Percentiles rank a stretch among this genome's conserved stretches.
These are phyloP conservation scores for Cutaneotrichosporon sp. DNA, from an alignment of 1,284 basidiomycete genomes.

Conservation along the genomic window DNA sequence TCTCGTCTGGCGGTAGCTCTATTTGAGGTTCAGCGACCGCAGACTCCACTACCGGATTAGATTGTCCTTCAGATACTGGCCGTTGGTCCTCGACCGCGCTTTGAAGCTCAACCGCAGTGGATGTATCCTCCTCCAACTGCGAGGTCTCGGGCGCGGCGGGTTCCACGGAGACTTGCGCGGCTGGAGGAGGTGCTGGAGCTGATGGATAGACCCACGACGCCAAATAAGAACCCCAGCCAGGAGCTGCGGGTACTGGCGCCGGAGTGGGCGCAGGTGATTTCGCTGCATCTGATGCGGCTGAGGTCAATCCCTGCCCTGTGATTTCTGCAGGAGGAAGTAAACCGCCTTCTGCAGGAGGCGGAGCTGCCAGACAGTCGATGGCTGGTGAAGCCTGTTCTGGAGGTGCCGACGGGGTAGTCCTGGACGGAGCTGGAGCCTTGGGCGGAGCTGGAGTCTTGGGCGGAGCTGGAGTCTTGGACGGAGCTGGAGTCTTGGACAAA, in stretches of 20 bases:
- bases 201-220: slow-evolving; percentile 26
- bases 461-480: background rate
- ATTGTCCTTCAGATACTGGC: background rate
- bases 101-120: slow-evolving; percentile 8
- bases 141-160: background rate
- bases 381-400: background rate
- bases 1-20: background rate
- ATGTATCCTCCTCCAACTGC: background rate
- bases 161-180: background rate
- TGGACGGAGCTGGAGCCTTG: background rate
- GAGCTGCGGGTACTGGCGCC: no score
- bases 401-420: no score
- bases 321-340: background rate
- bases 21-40: background rate
- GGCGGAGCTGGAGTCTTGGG: background rate
- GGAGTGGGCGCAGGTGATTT: background rate
- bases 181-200: background rate
- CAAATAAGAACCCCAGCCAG: slow-evolving; percentile 34
- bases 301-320: no score
- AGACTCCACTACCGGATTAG: background rate
- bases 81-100: slow-evolving; percentile 19
- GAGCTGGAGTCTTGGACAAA: background rate
- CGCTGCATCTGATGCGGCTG: background rate
- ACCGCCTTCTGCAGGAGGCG: background rate
- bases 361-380: background rate